Evolutionary conservation across 257 asterid genomes (phyloP), one percentile per base, ranked within the genome.

Genomic region (Solanum verrucosum): DNA sequence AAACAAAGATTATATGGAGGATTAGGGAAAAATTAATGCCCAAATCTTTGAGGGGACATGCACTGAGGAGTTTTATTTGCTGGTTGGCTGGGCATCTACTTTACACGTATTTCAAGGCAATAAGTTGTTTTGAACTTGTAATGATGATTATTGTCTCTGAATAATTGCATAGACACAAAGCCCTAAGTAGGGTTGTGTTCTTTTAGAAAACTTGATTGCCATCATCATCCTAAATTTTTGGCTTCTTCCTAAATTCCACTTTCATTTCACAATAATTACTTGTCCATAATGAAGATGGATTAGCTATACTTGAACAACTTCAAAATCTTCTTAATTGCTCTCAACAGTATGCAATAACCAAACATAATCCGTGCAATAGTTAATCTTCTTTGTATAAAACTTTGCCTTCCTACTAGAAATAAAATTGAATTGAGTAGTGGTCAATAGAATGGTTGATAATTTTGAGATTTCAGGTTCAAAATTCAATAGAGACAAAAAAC

Each of bases 81-180:
- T 63, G 87, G 88, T 38, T 67, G 65, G 42, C 65, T 67, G 78
- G 68, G 84, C 84, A 86, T 73, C 25, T 38, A 11, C 93, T 92
- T 90, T 92, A 87, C 94, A 92, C 94, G 93, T 90, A 86, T 86
- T 89, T 88, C 90, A 93, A 92, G 52, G 90, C 88, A 88, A 89
- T 46, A 25, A 82, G 88, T 85, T 85, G 81, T 87, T 88, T 88
- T 90, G 92, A 87, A 85, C 33, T 72, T 23, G 84, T 40, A 20
- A 89, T 91, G 92, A 93, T 93, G 92, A 93, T 94, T 91, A 93
- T 94, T 92, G 92, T 89, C 34, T 84, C 85, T 84, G 86, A 87
- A 90, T 87, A 68, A 79, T 42, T 25, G 77, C 86, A 87, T 90
- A 88, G 72, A 87, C 90, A 90, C 89, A 85, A 87, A 60, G 79